These are phyloP conservation scores for Fonsecaea multimorphosa DNA, from an alignment of 2,329 filamentous ascomycete genomes.

Conservation along the genomic window DNA sequence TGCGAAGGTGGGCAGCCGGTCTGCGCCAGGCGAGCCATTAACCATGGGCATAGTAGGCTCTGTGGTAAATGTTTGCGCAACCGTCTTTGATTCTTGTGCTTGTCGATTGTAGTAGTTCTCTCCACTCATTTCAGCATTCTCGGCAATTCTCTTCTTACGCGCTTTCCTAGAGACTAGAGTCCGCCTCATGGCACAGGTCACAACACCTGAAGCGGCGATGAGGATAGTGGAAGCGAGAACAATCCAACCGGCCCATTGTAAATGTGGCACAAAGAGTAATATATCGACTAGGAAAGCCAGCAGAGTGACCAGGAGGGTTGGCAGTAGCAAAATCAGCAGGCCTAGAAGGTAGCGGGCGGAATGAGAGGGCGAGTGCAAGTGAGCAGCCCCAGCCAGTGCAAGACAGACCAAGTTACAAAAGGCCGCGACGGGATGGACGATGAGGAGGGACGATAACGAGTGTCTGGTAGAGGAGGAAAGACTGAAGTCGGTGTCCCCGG, in stretches of 20 bases:
- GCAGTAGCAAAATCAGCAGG: slow-evolving; percentile 82
- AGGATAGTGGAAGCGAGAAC: slow-evolving; percentile 88
- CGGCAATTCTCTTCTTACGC: slow-evolving; percentile 86
- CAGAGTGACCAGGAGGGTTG: slow-evolving; percentile 81
- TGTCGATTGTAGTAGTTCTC: slow-evolving; percentile 83
- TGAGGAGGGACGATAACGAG: slow-evolving; percentile 83
- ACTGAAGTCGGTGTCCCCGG: slow-evolving; percentile 60
- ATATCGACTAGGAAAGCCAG: slow-evolving; percentile 93
- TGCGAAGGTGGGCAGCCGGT: slow-evolving; percentile 57
- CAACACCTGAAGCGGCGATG: slow-evolving; percentile 78
- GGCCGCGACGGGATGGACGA: slow-evolving; percentile 90
- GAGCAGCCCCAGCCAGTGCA: slow-evolving; percentile 76
- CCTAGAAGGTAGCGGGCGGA: slow-evolving; percentile 86
- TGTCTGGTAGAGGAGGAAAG: slow-evolving; percentile 69
- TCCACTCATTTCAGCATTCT: slow-evolving; percentile 97
- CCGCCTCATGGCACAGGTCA: slow-evolving; percentile 93
- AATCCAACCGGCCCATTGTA: slow-evolving; percentile 93
- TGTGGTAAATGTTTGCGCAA: slow-evolving; percentile 54
- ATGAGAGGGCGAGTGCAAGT: slow-evolving; percentile 86
- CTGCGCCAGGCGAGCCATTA: slow-evolving; percentile 61
- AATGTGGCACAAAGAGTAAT: slow-evolving; percentile 88
- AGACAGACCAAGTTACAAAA: slow-evolving; percentile 85
- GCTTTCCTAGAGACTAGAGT: slow-evolving; percentile 90
- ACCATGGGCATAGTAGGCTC: slow-evolving; percentile 65
- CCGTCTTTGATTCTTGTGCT: slow-evolving; percentile 44